A percentile compares a stretch with the other conserved stretches of the same genome.
Conservation (phyloP, 2,329 filamentous ascomycete species). For the Botrytis paeoniae region DNA sequence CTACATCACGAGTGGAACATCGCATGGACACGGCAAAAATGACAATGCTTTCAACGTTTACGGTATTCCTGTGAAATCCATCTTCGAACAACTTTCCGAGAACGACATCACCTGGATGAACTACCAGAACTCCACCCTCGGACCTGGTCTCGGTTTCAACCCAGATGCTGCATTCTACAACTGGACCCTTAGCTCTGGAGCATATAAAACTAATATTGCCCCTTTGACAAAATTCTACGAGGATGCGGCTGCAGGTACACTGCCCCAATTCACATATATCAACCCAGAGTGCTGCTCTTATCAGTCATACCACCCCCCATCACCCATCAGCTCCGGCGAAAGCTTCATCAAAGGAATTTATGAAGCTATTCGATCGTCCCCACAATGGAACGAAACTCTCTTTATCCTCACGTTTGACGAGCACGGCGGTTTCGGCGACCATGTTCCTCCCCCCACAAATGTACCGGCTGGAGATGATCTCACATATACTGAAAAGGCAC, state of each 20-base stretch:
- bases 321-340: constrained; percentile 45
- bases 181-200: constrained; percentile 41
- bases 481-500: constrained; percentile 40
- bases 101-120: constrained; percentile 45
- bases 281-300: constrained; percentile 51
- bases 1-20: constrained; percentile 42
- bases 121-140: constrained; percentile 44
- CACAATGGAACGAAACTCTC: constrained; percentile 47
- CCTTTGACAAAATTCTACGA: constrained; percentile 44
- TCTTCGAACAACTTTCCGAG: constrained; percentile 44
- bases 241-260: constrained; percentile 44
- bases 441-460: constrained; percentile 43
- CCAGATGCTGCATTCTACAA: constrained; percentile 46
- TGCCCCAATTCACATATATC: constrained; percentile 47
- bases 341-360: constrained; percentile 47
- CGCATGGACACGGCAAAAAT: constrained; percentile 41
- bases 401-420: constrained; percentile 49
- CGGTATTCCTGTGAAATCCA: constrained; percentile 40
- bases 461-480: constrained; percentile 42
- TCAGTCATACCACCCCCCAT: constrained; percentile 47
- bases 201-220: constrained; percentile 39
- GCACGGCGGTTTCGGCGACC: constrained; percentile 48
- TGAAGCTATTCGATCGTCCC: constrained; percentile 43
- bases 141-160: constrained; percentile 39
- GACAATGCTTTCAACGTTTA: constrained; percentile 39